Conservation (phyloP, 805 yeast genomes). For the Candida nanaspora region DNA sequence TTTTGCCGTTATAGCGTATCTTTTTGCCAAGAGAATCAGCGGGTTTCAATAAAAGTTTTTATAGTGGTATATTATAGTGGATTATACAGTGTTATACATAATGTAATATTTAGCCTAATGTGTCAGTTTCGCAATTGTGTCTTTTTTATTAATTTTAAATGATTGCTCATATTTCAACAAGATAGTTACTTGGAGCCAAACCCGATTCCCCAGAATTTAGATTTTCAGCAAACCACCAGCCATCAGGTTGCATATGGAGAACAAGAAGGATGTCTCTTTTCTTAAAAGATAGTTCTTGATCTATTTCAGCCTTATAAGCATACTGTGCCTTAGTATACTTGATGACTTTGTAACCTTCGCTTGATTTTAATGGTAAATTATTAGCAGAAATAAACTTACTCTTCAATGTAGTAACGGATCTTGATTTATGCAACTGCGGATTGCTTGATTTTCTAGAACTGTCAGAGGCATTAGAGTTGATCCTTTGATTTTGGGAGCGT, state of each 20-base stretch:
- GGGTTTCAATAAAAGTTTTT: slow-evolving; percentile 9
- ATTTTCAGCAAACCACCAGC: slow-evolving; percentile 71
- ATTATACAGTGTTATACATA: background rate
- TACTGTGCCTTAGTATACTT: slow-evolving; percentile 48
- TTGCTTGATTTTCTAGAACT: slow-evolving; percentile 4
- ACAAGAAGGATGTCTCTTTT: slow-evolving; percentile 51
- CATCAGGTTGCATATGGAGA: slow-evolving; percentile 54
- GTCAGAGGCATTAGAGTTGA: background rate
- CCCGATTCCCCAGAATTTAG: slow-evolving; percentile 39
- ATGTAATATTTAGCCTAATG: background rate
- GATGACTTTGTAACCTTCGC: slow-evolving; percentile 48
- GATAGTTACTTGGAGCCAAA: slow-evolving; percentile 57
- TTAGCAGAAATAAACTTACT: slow-evolving; percentile 11
- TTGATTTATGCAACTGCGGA: slow-evolving; percentile 14
- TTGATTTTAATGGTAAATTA: slow-evolving; percentile 39
- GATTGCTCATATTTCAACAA: slow-evolving; percentile 27
- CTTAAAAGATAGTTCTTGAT: slow-evolving; percentile 53
- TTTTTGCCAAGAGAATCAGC: slow-evolving; percentile 38
- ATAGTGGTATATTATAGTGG: background rate
- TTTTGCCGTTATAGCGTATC: slow-evolving; percentile 39
- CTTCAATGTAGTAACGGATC: slow-evolving; percentile 21
- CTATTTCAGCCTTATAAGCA: slow-evolving; percentile 52
- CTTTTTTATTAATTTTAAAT: too few relatives aligned
- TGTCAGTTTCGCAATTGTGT: too few relatives aligned
- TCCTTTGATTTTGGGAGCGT: too few relatives aligned